phyloP scores from a whole-genome alignment of 495 filamentous ascomycete species.

The Talaromyces stipitatus region DNA sequence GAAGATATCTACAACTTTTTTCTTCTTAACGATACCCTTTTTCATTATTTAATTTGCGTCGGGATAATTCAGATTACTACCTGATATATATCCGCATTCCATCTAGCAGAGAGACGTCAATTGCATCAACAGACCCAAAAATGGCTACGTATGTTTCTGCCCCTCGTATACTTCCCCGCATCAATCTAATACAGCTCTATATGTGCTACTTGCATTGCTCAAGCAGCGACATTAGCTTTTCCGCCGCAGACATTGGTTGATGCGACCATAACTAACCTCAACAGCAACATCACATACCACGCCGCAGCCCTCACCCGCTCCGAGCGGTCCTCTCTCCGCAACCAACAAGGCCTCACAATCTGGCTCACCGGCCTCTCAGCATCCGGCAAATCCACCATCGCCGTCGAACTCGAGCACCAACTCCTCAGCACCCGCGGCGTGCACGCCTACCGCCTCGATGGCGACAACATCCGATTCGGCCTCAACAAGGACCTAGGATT shows the following conservation, averaged over 20 bases:
- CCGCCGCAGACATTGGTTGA: neutral
- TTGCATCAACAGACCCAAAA: neutral
- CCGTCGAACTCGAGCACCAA: conserved; percentile 91
- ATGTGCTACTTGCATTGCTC: neutral
- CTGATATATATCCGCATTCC: neutral
- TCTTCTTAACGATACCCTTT: neutral
- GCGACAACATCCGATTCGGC: conserved; percentile 97
- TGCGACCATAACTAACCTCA: conserved; percentile 5
- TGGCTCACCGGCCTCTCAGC: conserved; percentile 97
- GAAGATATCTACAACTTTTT: neutral
- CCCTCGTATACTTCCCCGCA: conserved; percentile 2
- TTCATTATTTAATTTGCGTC: neutral
- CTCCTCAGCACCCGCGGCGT: conserved; percentile 67
- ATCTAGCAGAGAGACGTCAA: neutral
- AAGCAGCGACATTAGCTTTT: neutral
- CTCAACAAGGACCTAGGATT: conserved; percentile 97
- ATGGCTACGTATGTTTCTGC: conserved; percentile 6
- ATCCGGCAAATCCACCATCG: conserved; percentile 93
- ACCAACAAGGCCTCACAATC: conserved; percentile 86
- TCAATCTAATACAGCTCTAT: neutral
- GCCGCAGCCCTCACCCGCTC: conserved; percentile 73
- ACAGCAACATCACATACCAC: conserved; percentile 98
- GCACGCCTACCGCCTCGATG: conserved; percentile 87
- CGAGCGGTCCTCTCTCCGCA: conserved; percentile 73
- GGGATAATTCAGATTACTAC: neutral